Percentiles rank a stretch among this genome's conserved stretches.
phyloP scores from a whole-genome alignment of 345 rosid species.

The Moricandia arvensis region DNA sequence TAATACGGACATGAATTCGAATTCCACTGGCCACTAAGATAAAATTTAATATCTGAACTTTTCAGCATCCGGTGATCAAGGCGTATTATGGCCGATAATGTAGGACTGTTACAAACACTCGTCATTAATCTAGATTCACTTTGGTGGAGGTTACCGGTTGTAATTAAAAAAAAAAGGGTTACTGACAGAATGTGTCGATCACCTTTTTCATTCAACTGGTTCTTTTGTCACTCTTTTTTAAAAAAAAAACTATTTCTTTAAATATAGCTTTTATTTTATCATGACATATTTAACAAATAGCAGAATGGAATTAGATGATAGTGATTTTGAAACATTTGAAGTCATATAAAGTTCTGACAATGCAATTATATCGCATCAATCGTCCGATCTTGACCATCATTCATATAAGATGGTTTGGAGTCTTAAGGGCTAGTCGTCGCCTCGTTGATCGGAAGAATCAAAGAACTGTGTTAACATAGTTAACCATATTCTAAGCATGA shows the following conservation, averaged over 20 bases:
- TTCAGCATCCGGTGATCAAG: no score
- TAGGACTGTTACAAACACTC: no score
- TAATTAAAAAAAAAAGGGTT: background rate
- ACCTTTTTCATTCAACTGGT: background rate
- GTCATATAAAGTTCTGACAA: background rate
- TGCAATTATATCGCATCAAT: no score
- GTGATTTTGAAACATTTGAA: background rate
- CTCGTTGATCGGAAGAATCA: background rate
- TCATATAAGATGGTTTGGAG: background rate
- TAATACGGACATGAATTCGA: no score
- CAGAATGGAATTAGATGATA: background rate
- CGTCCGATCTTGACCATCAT: background rate
- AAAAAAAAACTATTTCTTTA: no score
- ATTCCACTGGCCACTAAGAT: no score
- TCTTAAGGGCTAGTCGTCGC: background rate
- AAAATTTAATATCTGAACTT: no score
- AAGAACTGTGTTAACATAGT: background rate
- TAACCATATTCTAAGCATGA: slow-evolving; percentile 1
- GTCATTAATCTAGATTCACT: no score
- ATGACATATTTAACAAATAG: background rate
- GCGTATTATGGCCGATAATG: no score
- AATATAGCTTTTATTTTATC: background rate
- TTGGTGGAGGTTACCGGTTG: no score
- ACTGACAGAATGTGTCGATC: background rate
- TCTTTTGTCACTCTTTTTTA: background rate